Evolutionary conservation across 2,329 filamentous ascomycete species (phyloP).

Genomic region (Colletotrichum tanaceti): DNA sequence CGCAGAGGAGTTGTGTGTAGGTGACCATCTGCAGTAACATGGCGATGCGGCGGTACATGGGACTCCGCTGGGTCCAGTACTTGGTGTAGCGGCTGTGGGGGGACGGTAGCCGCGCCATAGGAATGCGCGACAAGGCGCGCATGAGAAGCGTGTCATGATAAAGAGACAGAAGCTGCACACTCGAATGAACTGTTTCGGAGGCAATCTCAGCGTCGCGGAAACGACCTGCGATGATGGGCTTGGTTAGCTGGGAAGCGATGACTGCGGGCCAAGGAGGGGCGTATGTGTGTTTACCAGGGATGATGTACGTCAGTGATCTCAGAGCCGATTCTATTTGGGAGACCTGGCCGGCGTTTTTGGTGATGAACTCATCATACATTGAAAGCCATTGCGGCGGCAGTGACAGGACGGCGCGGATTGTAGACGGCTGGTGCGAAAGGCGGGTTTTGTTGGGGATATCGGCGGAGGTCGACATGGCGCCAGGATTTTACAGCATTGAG

Average conservation of each 20-base stretch:
- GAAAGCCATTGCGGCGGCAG: constrained; percentile 74
- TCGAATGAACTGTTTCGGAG: constrained; percentile 90
- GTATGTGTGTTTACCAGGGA: constrained; percentile 72
- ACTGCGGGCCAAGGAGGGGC: not conserved
- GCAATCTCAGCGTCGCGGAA: constrained; percentile 94
- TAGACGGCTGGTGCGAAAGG: constrained; percentile 30
- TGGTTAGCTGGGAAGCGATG: constrained; percentile 3
- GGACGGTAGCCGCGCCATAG: constrained; percentile 64
- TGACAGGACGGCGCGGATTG: constrained; percentile 56
- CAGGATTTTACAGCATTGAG: constrained; percentile 15
- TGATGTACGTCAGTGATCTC: constrained; percentile 93
- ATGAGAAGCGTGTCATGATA: constrained; percentile 92
- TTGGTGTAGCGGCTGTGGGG: constrained; percentile 75
- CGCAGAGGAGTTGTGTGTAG: constrained; percentile 95
- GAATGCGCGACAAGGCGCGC: constrained; percentile 68
- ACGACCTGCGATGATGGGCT: constrained; percentile 65
- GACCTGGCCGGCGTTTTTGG: constrained; percentile 92
- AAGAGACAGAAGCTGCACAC: constrained; percentile 87
- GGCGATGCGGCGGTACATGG: constrained; percentile 83
- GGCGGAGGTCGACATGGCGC: constrained; percentile 39
- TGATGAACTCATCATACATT: constrained; percentile 90
- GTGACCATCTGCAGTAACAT: constrained; percentile 88
- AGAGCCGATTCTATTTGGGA: constrained; percentile 95
- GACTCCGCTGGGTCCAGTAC: constrained; percentile 72
- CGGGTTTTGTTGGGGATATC: constrained; percentile 39